phyloP scores from a whole-genome alignment of 2,329 filamentous ascomycete genomes.

The Aspergillus ruber region DNA sequence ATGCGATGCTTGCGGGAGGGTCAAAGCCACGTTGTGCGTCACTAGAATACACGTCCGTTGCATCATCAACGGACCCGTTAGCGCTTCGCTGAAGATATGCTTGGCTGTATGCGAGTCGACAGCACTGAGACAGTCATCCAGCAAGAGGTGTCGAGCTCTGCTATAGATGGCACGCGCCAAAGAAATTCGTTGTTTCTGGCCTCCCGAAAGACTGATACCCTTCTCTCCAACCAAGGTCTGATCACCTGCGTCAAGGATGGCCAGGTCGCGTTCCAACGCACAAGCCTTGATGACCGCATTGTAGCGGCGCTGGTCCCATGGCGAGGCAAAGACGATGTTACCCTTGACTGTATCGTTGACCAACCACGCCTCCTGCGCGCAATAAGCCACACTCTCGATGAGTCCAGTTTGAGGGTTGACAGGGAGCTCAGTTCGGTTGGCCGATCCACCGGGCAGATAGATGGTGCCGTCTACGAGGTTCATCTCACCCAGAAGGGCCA shows the following conservation, averaged over 20 bases:
- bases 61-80: constrained; percentile 82
- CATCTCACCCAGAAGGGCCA: constrained; percentile 97
- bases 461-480: constrained; percentile 73
- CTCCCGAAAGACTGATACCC: constrained; percentile 90
- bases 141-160: constrained; percentile 78
- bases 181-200: constrained; percentile 95
- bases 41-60: constrained; percentile 88
- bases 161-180: constrained; percentile 96
- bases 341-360: constrained; percentile 93
- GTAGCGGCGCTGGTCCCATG: constrained; percentile 76
- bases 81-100: constrained; percentile 93
- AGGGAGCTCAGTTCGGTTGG: constrained; percentile 71
- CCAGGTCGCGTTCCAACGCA: constrained; percentile 80
- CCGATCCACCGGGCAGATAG: constrained; percentile 75
- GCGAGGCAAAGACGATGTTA: constrained; percentile 86
- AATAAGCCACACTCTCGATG: constrained; percentile 89
- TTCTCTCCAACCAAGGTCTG: constrained; percentile 94
- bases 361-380: constrained; percentile 93
- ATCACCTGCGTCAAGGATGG: constrained; percentile 88
- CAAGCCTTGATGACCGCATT: constrained; percentile 83
- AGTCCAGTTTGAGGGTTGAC: constrained; percentile 77
- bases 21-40: constrained; percentile 89
- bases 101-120: constrained; percentile 97
- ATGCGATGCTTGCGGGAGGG: constrained; percentile 70
- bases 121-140: constrained; percentile 93